These are phyloP conservation scores for Phytophthora europaea DNA, from an alignment of 352 stramenopile genomes.

Conservation along the genomic window DNA sequence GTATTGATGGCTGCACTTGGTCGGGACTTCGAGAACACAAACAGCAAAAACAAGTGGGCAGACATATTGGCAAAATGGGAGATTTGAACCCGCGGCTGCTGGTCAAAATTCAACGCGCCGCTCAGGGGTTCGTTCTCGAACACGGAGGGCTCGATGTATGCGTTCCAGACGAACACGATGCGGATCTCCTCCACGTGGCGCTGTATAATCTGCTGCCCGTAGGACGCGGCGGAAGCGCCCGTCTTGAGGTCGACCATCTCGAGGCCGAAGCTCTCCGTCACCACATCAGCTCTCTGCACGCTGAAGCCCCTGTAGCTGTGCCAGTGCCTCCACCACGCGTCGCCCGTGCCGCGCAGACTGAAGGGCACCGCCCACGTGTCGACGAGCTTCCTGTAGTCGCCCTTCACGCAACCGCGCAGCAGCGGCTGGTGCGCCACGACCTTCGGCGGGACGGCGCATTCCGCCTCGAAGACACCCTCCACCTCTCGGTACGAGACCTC, in stretches of 20 bases:
- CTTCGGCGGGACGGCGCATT: conserved; percentile 16
- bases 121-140: conserved; percentile 24
- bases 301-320: conserved; percentile 16
- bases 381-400: conserved; percentile 28
- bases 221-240: conserved; percentile 46
- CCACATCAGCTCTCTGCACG: conserved; percentile 40
- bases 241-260: conserved; percentile 49
- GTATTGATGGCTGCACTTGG: too few species aligned
- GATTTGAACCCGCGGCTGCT: too few species aligned
- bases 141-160: conserved; percentile 50
- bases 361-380: conserved; percentile 34
- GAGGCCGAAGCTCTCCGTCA: conserved; percentile 56
- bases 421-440: conserved; percentile 18
- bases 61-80: too few species aligned
- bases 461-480: conserved; percentile 38
- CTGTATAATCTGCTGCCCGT: conserved; percentile 52
- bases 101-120: too few species aligned
- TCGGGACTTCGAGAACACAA: too few species aligned
- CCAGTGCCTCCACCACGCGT: conserved; percentile 35
- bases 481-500: conserved; percentile 47
- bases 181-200: conserved; percentile 54
- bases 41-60: too few species aligned
- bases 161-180: conserved; percentile 59
- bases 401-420: conserved; percentile 25
- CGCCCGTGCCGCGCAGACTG: conserved; percentile 25